Evolutionary conservation across 2,329 filamentous ascomycete species (phyloP), one percentile per base, ranked within the genome.

Genomic region (Xylariomycetidae sp.): DNA sequence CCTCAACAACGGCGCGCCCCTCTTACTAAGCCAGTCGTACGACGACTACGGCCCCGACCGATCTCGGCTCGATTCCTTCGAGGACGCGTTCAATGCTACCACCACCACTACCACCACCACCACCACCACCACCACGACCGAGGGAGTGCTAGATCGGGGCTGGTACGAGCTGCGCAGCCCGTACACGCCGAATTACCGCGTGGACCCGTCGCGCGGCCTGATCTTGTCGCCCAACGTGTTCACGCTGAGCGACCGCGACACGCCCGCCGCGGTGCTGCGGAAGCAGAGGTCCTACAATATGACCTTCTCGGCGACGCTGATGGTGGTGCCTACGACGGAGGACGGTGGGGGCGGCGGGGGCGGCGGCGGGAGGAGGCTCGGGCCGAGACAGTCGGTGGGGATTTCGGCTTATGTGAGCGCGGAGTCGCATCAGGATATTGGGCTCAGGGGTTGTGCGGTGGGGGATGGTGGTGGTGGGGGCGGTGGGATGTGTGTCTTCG

Each of bases 251-350:
- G 53, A 57, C 22, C 40, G 52, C 10, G 54, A 57, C n/a, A 54
- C 48, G 2, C 49, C 54, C 0, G 47, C 50, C 6, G 52, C 51
- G 5, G 19, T 56, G 4, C 36, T 57, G 6, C 46, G 45, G 5
- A 57, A 57, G 35, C 52, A 57, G 32, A 51, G 42, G 16, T 54
- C 48, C 6, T 19, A 54, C 20, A 57, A 57, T 31, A 56, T 56
- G 49, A 54, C 51, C 2, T 56, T 53, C 16, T 40, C 49, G 2
- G 49, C 50, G 9, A 49, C 36, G 6, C 18, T 50, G 14, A 20
- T 44, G 6, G 27, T 37, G 1, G 47, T 40, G 2, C 25, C 38
- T 1, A n/a, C n/a, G n/a, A n/a, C n/a, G n/a, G n/a, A n/a, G n/a
- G n/a, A n/a, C n/a, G n/a, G n/a, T n/a, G n/a, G n/a, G n/a, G n/a